Percentiles rank a stretch among this genome's conserved stretches.
These are phyloP conservation scores for Rhizopus arrhizus DNA, from an alignment of 371 early-diverging fungal species.

Conservation along the genomic window DNA sequence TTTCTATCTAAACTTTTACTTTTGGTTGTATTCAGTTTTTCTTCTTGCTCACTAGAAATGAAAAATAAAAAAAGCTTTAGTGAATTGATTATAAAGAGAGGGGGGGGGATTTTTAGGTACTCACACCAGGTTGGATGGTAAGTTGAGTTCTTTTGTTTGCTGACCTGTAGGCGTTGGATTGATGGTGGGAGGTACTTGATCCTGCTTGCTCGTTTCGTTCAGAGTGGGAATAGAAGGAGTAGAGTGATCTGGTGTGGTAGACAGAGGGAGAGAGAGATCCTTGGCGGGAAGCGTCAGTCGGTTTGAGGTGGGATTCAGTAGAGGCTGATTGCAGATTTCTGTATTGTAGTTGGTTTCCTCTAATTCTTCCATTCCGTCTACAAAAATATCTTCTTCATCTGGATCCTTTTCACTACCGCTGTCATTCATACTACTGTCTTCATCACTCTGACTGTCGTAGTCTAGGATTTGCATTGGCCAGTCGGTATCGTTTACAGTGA, in stretches of 20 bases:
- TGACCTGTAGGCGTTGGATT: not conserved
- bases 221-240: not conserved
- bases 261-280: not conserved
- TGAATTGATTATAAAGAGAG: not conserved
- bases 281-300: not conserved
- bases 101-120: not conserved
- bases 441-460: conserved; percentile 24
- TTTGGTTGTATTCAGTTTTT: not conserved
- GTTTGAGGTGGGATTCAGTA: not conserved
- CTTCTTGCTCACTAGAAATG: not conserved
- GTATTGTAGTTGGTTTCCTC: conserved; percentile 1
- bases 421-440: conserved; percentile 34
- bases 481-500: conserved; percentile 34
- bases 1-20: not conserved
- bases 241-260: not conserved
- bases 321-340: not conserved
- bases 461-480: conserved; percentile 36
- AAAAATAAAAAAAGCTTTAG: not conserved
- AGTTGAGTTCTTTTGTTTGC: not conserved
- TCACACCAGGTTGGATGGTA: not conserved
- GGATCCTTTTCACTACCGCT: conserved; percentile 45
- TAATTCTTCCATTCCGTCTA: conserved; percentile 37
- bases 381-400: conserved; percentile 32
- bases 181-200: too few species aligned
- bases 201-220: too few species aligned